A percentile compares a stretch with the other conserved stretches of the same genome.
Conservation (phyloP, 139 green algal genomes). For the Chlorella sp. region DNA sequence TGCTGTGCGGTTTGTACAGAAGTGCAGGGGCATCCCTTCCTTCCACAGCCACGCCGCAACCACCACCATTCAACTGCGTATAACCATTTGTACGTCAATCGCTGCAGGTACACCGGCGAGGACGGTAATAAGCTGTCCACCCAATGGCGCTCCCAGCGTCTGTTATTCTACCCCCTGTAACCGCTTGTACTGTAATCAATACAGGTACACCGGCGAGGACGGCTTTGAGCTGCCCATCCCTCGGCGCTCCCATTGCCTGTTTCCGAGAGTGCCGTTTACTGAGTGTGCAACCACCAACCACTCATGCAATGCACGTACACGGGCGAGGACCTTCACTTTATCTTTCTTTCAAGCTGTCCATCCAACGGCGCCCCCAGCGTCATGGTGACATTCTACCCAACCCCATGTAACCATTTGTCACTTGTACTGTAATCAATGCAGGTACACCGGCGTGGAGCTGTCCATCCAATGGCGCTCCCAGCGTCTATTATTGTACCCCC, state of each 20-base stretch:
- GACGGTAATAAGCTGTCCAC: constrained; percentile 99
- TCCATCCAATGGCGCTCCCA: too few relatives aligned
- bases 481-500: too few relatives aligned
- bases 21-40: constrained; percentile 49
- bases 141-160: too few relatives aligned
- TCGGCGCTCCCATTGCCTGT: too few relatives aligned
- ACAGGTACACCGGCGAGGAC: constrained; percentile 98
- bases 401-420: constrained; percentile 93
- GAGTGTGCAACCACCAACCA: too few relatives aligned
- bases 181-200: neutral
- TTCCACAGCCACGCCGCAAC: too few relatives aligned
- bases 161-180: too few relatives aligned
- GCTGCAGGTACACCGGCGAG: constrained; percentile 96
- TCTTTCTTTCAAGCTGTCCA: constrained; percentile 97
- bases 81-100: too few relatives aligned
- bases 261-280: too few relatives aligned
- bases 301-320: constrained; percentile 97
- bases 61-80: too few relatives aligned
- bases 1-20: constrained; percentile 84
- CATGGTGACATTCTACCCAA: too few relatives aligned
- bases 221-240: constrained; percentile 98
- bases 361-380: too few relatives aligned
- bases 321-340: constrained; percentile 98
- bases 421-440: constrained; percentile 39
- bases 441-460: constrained; percentile 99